Conservation (phyloP, 805 yeast genomes). For the Scheffersomyces ergatensis region DNA sequence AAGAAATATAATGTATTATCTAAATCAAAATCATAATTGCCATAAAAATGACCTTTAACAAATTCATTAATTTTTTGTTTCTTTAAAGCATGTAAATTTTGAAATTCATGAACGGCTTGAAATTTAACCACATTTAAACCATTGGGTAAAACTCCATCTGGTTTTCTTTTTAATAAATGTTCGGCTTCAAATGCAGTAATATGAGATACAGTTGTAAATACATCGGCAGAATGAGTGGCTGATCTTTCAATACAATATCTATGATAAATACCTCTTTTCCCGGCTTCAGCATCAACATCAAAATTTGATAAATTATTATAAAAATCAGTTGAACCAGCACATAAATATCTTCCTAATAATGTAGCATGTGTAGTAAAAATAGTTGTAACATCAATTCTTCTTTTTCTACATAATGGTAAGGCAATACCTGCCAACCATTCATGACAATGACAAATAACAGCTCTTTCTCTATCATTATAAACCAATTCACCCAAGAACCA, state of each 20-base stretch:
- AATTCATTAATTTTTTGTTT: slow-evolving; percentile 93
- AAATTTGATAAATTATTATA: slow-evolving; percentile 85
- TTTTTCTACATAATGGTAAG: slow-evolving; percentile 84
- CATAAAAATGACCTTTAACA: slow-evolving; percentile 95
- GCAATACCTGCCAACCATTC: slow-evolving; percentile 99
- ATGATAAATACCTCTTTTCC: slow-evolving; percentile 95
- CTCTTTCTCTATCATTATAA: slow-evolving; percentile 78
- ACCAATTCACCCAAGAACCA: slow-evolving; percentile 96
- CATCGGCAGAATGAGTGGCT: slow-evolving; percentile 94
- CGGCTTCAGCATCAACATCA: slow-evolving; percentile 97
- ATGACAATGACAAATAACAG: slow-evolving; percentile 91
- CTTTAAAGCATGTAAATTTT: slow-evolving; percentile 87
- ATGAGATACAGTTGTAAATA: slow-evolving; percentile 94
- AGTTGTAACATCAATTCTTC: slow-evolving; percentile 90
- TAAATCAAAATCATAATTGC: slow-evolving; percentile 90
- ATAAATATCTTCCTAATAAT: slow-evolving; percentile 85
- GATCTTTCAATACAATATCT: slow-evolving; percentile 96
- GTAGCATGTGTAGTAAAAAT: slow-evolving; percentile 98
- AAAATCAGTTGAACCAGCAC: slow-evolving; percentile 96
- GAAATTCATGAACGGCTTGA: slow-evolving; percentile 97
- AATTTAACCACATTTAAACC: slow-evolving; percentile 95
- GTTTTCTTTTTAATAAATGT: slow-evolving; percentile 89
- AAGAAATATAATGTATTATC: slow-evolving; percentile 93
- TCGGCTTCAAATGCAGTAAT: slow-evolving; percentile 97
- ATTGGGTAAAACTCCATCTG: slow-evolving; percentile 96